phyloP scores from a whole-genome alignment of 1,284 basidiomycete species.

The Heterobasidion occidentale region DNA sequence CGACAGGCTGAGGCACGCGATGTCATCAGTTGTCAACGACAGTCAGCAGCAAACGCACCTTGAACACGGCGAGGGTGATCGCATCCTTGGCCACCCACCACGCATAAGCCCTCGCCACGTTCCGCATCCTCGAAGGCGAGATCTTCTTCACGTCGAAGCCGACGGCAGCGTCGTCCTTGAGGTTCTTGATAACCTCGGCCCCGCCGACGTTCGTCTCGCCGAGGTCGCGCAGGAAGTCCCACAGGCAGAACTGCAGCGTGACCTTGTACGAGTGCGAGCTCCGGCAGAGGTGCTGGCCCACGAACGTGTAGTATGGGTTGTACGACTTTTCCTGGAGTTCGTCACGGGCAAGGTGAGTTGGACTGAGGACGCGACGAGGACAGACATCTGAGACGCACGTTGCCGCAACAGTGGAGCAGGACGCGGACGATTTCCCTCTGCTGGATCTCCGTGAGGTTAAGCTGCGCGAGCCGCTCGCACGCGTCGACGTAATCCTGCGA shows the following conservation, averaged over 20 bases:
- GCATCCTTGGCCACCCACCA: conserved; percentile 81
- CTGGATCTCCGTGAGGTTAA: conserved; percentile 84
- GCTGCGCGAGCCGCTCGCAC: conserved; percentile 75
- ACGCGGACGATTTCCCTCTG: conserved; percentile 94
- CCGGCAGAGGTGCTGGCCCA: conserved; percentile 68
- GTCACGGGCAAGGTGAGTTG: too few relatives aligned
- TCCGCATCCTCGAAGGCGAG: conserved; percentile 50
- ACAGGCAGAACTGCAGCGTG: conserved; percentile 92
- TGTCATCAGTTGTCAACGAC: not conserved
- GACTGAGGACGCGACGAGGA: not conserved
- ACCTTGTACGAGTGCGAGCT: conserved; percentile 80
- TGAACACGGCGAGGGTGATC: conserved; percentile 70
- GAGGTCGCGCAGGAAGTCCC: conserved; percentile 94
- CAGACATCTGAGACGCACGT: conserved; percentile 41
- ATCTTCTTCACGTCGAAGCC: conserved; percentile 47
- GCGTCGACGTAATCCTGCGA: conserved; percentile 89
- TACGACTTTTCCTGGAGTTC: conserved; percentile 73
- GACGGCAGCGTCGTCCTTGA: conserved; percentile 38
- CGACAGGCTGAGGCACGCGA: conserved; percentile 57
- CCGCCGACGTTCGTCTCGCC: conserved; percentile 84
- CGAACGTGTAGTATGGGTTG: conserved; percentile 94
- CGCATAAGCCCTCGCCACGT: conserved; percentile 71
- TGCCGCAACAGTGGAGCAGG: conserved; percentile 87
- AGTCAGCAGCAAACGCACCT: conserved; percentile 39
- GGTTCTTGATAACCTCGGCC: conserved; percentile 63